Evolutionary conservation across 2,329 filamentous ascomycete genomes (phyloP), one percentile per base, ranked within the genome.

Genomic region (Ampelomyces quisqualis): DNA sequence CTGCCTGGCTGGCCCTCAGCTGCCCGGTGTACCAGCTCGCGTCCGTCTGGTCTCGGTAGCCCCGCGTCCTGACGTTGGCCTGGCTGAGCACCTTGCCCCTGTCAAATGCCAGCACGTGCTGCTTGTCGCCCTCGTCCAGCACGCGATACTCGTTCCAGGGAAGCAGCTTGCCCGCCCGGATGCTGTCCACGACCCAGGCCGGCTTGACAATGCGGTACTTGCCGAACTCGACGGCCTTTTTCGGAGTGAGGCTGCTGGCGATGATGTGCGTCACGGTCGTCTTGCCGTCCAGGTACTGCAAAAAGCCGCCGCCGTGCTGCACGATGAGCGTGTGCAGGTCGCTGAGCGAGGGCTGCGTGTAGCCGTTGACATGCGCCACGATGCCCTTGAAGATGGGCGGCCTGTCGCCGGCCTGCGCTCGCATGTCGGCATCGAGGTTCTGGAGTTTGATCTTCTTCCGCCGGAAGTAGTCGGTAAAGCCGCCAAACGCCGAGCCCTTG

Each of bases 371-470:
- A 69, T 96, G 88, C 7, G 85, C 89, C 9, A 95, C 90, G 7
- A 97, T 78, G 1, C 89, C 90, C 54, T 85, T 88, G 75, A 98
- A 98, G 37, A 98, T 89, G 47, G 81, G 82, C 7, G 90, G 88
- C 50, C 86, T 88, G 52, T 85, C 82, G 0, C 73, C 69, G 1
- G 83, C 80, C 3, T 80, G 74, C 21, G 85, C 78, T 43, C 91
- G 84, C 30, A 95, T 75, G 38, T 95, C 81, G 7, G 83, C 84
- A 69, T 98, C 93, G 20, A 93, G 79, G 60, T 98, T 98, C 68
- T 97, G 93, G 3, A 98, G 78, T 65, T 98, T 98, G 68, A 95
- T 83, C 76, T 95, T 96, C 75, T 98, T 98, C 40, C 90, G 84
- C 34, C 90, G 80, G 65, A 96, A 94, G 68, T 97, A 98, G 62